These are phyloP conservation scores for Saccharomycopsis guyanensis DNA, from an alignment of 805 yeast species.

Conservation along the genomic window DNA sequence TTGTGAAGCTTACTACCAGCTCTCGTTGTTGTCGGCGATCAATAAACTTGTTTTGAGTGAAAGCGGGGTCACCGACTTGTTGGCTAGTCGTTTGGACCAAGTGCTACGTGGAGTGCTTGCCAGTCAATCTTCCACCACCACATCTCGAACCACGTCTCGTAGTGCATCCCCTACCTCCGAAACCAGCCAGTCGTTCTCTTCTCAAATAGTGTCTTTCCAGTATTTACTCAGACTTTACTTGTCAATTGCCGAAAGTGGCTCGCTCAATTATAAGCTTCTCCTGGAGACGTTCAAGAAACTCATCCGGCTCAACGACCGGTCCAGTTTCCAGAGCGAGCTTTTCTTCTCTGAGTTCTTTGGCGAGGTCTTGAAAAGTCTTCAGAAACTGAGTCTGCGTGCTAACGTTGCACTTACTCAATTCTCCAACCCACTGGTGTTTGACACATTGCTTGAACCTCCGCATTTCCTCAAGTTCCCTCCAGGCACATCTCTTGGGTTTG, in stretches of 20 bases:
- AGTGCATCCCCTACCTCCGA: no score
- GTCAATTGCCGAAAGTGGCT: constrained; percentile 13
- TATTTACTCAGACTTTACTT: constrained; percentile 11
- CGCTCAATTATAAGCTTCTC: constrained; percentile 9
- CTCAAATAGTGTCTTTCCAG: constrained; percentile 6
- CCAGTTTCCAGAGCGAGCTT: background rate
- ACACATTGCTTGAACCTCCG: constrained; percentile 1
- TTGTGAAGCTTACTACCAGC: constrained; percentile 15
- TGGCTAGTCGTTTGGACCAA: background rate
- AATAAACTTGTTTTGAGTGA: constrained; percentile 11
- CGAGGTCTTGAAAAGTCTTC: constrained; percentile 4
- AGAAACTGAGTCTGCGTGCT: constrained; percentile 3
- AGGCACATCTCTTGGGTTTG: constrained; percentile 3
- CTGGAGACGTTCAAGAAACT: constrained; percentile 8
- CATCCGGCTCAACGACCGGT: constrained; percentile 9
- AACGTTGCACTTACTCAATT: constrained; percentile 13
- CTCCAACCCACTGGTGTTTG: background rate
- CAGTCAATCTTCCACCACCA: no score
- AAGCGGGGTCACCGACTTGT: constrained; percentile 7
- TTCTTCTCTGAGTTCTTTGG: constrained; percentile 6
- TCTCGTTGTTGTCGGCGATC: constrained; percentile 5
- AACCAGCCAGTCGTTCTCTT: no score
- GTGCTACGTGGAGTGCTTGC: no score
- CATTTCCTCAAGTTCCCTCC: constrained; percentile 15
- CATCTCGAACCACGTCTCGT: no score